Evolutionary conservation across 805 yeast species (phyloP).

Genomic region (Wickerhamiella hasegawae): DNA sequence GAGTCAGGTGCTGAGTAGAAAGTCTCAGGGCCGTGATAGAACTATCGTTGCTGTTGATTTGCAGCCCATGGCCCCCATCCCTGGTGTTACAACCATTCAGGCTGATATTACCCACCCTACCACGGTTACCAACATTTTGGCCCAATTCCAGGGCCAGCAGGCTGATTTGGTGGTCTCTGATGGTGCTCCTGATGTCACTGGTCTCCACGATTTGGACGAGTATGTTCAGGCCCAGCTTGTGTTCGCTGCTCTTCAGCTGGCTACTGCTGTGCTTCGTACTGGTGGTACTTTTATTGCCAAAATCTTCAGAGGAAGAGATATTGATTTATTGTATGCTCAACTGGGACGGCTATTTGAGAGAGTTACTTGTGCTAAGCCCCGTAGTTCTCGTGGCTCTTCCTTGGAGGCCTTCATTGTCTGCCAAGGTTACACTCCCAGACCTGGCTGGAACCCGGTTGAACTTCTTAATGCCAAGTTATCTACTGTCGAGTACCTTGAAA

Average conservation of each 20-base stretch:
- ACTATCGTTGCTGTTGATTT: constrained; percentile 88
- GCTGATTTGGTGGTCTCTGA: constrained; percentile 95
- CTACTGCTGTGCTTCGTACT: constrained; percentile 73
- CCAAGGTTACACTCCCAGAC: constrained; percentile 67
- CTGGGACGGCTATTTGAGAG: constrained; percentile 68
- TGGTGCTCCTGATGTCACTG: constrained; percentile 98
- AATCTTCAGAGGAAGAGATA: constrained; percentile 90
- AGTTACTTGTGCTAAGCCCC: constrained; percentile 90
- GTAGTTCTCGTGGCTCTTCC: constrained; percentile 89
- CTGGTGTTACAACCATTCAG: constrained; percentile 75
- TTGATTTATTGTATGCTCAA: constrained; percentile 86
- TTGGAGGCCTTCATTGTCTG: constrained; percentile 91
- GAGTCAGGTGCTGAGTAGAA: constrained; percentile 78
- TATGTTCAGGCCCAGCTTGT: constrained; percentile 92
- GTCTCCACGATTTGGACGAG: constrained; percentile 90
- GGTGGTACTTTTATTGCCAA: constrained; percentile 95
- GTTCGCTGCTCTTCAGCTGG: constrained; percentile 76
- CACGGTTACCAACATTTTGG: constrained; percentile 60
- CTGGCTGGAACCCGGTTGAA: constrained; percentile 58
- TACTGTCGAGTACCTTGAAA: constrained; percentile 70
- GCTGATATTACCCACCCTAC: constrained; percentile 96
- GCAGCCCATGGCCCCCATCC: constrained; percentile 96
- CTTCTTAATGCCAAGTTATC: constrained; percentile 24
- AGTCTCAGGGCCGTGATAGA: constrained; percentile 34
- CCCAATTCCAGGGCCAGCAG: constrained; percentile 74